phyloP scores from a whole-genome alignment of 352 stramenopile genomes.

The Pythium aphanidermatum region DNA sequence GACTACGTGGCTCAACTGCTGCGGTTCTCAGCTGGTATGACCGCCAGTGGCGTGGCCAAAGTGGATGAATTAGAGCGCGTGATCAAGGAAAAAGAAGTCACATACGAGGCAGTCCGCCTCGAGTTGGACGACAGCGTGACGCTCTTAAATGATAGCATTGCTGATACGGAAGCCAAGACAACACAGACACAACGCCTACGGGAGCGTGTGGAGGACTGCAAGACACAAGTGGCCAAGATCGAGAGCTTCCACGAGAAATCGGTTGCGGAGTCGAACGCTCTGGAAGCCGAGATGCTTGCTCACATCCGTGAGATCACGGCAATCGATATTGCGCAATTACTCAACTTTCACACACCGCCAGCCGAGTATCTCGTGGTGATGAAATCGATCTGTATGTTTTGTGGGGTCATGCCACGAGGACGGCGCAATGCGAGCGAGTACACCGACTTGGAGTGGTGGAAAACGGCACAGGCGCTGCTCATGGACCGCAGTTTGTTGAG shows the following conservation, averaged over 20 bases:
- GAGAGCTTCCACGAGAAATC: slow-evolving; percentile 40
- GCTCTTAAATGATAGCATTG: slow-evolving; percentile 64
- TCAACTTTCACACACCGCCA: slow-evolving; percentile 51
- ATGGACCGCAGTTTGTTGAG: slow-evolving; percentile 72
- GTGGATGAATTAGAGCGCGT: slow-evolving; percentile 2
- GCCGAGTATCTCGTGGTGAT: slow-evolving; percentile 51
- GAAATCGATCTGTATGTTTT: slow-evolving; percentile 71
- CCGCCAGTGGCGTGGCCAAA: slow-evolving; percentile 4
- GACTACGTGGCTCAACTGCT: slow-evolving; percentile 39
- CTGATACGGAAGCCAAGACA: slow-evolving; percentile 62
- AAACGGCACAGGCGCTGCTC: slow-evolving; percentile 64
- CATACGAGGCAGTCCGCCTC: slow-evolving; percentile 5
- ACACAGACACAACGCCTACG: slow-evolving; percentile 32
- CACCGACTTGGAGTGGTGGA: slow-evolving; percentile 75
- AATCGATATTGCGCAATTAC: slow-evolving; percentile 57
- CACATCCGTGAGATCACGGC: slow-evolving; percentile 67
- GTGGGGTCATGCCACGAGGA: slow-evolving; percentile 45
- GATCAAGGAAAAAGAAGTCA: slow-evolving; percentile 16
- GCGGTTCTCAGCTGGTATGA: slow-evolving; percentile 20
- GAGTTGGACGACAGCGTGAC: slow-evolving; percentile 42
- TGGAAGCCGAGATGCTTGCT: slow-evolving; percentile 55
- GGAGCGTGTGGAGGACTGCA: slow-evolving; percentile 50
- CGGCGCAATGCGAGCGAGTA: slow-evolving; percentile 56
- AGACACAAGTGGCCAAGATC: slow-evolving; percentile 44
- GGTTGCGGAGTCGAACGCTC: slow-evolving; percentile 35